Evolutionary conservation across 768 basidiomycete species (phyloP), one percentile per base, ranked within the genome.

Genomic region (Termitomyces sp.): DNA sequence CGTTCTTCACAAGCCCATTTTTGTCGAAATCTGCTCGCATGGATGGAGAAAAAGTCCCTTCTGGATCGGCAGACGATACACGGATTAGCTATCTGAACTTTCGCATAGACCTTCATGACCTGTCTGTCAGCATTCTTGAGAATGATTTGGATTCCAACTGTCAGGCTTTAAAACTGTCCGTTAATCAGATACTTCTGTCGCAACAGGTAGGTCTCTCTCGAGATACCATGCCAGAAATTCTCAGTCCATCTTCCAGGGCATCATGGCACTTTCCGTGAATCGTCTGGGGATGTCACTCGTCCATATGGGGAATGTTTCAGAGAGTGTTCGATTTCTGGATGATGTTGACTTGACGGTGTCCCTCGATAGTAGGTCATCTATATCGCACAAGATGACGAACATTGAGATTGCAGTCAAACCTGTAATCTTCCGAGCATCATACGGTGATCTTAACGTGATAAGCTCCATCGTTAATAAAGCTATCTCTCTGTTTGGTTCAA

Each of bases 261-360:
- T 93, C 36, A 68, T 92, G 59, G 91, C 94, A 2, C 73, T 98
- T 55, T 93, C 82, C 36, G 75, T 98, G 33, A 84, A 80, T 54
- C 82, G 80, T 32, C 78, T 98, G 9, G 97, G 97, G 22, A 98
- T 99, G 96, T 97, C 94, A 3, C 77, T 99, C 32, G 84, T 87
- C 59, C 80, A 81, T 30, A 98, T 99, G 94, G 92, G 91, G 61
- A 80, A 81, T 61, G 77, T 83, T 47, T 77, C 84, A 0, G 95
- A 98, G 61, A 86, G 82, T 49, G 93, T 95, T 51, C 85, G 92
- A 47, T 94, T 99, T 73, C 77, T 99, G 62, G 97, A 99, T 67
- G 90, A 98, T 59, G 77, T 97, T 52, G 92, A 97, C 68, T 66
- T 96, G 48, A 90, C 93, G 0, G 77, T 96, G 45, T 88, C 94